Evolutionary conservation across 2,329 filamentous ascomycete genomes (phyloP), one percentile per base, ranked within the genome.

Genomic region (Colletotrichum chrysophilum): DNA sequence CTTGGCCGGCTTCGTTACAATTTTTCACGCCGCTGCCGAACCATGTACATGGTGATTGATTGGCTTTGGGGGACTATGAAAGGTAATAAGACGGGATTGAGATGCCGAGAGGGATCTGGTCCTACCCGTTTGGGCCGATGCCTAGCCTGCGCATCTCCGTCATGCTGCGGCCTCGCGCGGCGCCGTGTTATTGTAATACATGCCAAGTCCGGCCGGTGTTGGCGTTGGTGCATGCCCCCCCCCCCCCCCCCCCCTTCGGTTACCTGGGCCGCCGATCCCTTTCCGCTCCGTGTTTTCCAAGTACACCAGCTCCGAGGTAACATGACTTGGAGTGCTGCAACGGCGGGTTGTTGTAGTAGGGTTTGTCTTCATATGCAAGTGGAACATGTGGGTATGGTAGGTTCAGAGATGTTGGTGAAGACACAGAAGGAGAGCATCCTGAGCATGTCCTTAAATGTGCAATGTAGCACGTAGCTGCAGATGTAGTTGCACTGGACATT

Each of bases 111-210:
- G 32, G 43, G 34, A 21, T 7, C n/a, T 38, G 32, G 28, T 62
- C 66, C 58, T 64, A 43, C 13, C 60, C 67, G 34, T 14, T 58
- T 61, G 32, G 56, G 18, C 32, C 26, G 48, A 71, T 48, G 34
- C 71, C 34, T 43, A 71, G 71, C 60, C 38, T 74, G 71, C 60
- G 64, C 21, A 48, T 70, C 32, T 58, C 66, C 71, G 66, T 71
- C 71, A 70, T 74, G n/a, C 55, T 65, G 43, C 43, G 43, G 24
- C 32, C 43, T 65, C 58, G 66, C 60, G 71, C 60, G 43, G 67
- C 67, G 71, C 48, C 67, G 67, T 60, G 32, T 32, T 48, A 12
- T 34, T 70, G 58, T 60, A 52, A 30, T 60, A 36, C 34, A 34
- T 34, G 67, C 67, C 32, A 48, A 52, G 66, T n/a, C 56, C 66